These are phyloP conservation scores for Punica granatum DNA, from an alignment of 345 rosid species.

Conservation along the genomic window DNA sequence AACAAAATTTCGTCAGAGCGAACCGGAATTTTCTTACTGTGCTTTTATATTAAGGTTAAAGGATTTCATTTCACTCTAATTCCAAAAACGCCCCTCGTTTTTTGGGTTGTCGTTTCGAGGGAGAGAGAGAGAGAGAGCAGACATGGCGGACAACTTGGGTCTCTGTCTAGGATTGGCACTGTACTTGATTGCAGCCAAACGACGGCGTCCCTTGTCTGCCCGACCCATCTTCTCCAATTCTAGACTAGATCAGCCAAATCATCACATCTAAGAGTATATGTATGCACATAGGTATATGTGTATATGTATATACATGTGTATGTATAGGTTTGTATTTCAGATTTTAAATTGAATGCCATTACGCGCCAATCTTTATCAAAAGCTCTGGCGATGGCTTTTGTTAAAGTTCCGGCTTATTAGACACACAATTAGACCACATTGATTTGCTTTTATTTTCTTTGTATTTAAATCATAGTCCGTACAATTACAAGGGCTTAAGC, in stretches of 20 bases:
- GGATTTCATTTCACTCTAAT: no score
- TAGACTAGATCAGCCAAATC: background rate
- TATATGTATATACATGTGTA: background rate
- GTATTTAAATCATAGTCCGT: no score
- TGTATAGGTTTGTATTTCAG: background rate
- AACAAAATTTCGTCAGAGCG: no score
- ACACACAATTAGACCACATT: no score
- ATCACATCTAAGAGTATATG: background rate
- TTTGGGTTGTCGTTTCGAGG: no score
- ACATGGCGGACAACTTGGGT: background rate
- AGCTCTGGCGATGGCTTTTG: background rate
- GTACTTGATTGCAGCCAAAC: background rate
- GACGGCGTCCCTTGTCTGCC: background rate
- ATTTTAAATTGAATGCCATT: background rate
- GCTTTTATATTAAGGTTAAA: no score
- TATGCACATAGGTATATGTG: background rate
- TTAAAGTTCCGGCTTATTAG: background rate
- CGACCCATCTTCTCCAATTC: no score
- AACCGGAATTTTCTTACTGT: no score
- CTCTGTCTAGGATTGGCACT: background rate
- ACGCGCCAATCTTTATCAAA: background rate
- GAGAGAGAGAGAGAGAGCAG: no score
- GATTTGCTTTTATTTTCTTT: no score
- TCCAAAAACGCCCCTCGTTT: no score
- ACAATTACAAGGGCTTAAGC: no score